Conservation (phyloP, 2,329 filamentous ascomycete genomes). For the Aspergillus cejpii region DNA sequence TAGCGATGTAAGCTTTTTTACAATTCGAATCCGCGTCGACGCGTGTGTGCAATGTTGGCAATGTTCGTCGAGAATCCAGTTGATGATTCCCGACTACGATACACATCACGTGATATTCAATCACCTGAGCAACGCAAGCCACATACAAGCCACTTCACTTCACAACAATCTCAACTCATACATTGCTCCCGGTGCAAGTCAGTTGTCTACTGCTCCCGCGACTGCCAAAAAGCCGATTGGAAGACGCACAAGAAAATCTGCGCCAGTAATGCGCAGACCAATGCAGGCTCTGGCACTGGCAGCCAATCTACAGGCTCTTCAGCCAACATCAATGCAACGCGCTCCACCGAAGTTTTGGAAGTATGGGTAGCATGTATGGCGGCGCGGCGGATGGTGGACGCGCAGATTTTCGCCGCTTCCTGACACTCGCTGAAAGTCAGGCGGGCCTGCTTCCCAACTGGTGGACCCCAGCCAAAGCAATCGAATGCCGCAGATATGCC, state of each 20-base stretch:
- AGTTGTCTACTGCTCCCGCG: slow-evolving; percentile 46
- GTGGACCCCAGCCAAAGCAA: slow-evolving; percentile 3
- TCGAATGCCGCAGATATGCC: slow-evolving; percentile 1
- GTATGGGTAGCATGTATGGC: slow-evolving; percentile 2
- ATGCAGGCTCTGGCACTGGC: background rate
- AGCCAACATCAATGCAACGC: background rate
- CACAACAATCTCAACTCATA: too few relatives aligned
- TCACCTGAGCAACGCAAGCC: too few relatives aligned
- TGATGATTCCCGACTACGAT: too few relatives aligned
- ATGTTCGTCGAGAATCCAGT: too few relatives aligned
- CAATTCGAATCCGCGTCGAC: too few relatives aligned
- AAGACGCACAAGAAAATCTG: slow-evolving; percentile 46
- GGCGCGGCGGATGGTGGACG: background rate
- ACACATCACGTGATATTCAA: too few relatives aligned
- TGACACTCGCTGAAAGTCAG: background rate
- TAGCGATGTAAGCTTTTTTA: too few relatives aligned
- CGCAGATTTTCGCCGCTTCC: background rate
- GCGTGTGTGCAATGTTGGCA: too few relatives aligned
- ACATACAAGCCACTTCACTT: too few relatives aligned
- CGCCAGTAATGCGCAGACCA: slow-evolving; percentile 18
- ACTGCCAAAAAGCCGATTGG: slow-evolving; percentile 50
- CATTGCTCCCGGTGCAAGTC: slow-evolving; percentile 45
- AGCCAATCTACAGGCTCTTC: too few relatives aligned
- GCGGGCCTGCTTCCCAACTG: slow-evolving; percentile 1
- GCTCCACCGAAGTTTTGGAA: slow-evolving; percentile 18